Evolutionary conservation across 345 rosid species (phyloP), one percentile per base, ranked within the genome.

Genomic region (Crucihimalaya himalaica): DNA sequence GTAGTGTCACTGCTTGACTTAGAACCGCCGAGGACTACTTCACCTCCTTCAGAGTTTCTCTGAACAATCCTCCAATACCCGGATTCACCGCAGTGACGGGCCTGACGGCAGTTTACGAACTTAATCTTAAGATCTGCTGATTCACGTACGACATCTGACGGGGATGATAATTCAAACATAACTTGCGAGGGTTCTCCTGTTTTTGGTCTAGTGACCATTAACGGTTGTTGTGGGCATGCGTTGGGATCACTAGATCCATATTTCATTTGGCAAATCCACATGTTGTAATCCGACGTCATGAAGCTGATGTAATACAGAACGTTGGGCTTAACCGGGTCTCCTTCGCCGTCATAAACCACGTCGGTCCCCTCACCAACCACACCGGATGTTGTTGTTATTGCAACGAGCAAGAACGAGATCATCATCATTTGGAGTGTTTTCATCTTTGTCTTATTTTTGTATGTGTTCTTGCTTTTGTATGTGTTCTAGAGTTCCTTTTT

Each of bases 171-270:
- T 32, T 20, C 2, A 23, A 73, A 73, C n/a, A 55, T 23, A 45
- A 73, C 46, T 34, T 23, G 77, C 5, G 71, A 64, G 1, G 65
- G 64, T n/a, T n/a, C n/a, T n/a, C n/a, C n/a, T n/a, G n/a, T n/a
- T n/a, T n/a, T n/a, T n/a, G n/a, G n/a, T n/a, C n/a, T n/a, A 46
- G 77, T 64, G 70, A 64, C 35, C 77, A 73, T 73, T 64, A 73
- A 47, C 39, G 77, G 77, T 32, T 64, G 77, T 55, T 64, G 48
- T 32, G 77, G 71, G 9, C 77, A 73, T 32, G 71, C 3, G 8
- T n/a, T 45, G 37, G 55, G 63, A 25, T 65, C 28, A 5, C 1
- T 2, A 4, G 70, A 15, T 64, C 57, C 57, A 5, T n/a, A 0
- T 13, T 31, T 43, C 71, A 18, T 45, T 6, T 71, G 56, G 9